Evolutionary conservation across 768 basidiomycete genomes (phyloP), one percentile per base, ranked within the genome.

Genomic region (Phanerochaete carnosa): DNA sequence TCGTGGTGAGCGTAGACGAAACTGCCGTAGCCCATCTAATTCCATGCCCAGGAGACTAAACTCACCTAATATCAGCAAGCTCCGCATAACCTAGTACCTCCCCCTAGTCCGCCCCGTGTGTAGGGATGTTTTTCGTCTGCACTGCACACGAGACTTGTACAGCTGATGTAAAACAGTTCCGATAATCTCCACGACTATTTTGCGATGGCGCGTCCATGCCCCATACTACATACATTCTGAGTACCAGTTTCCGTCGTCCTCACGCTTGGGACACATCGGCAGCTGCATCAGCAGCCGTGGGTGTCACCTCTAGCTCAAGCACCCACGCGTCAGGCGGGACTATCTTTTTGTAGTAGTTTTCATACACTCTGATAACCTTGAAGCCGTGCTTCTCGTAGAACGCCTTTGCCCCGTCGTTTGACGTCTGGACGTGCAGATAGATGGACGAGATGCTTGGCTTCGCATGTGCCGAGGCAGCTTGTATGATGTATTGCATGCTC

Each of bases 341-440:
- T 59, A 95, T 91, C 73, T 92, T 95, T 75, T 92, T 94, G 83
- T 95, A 95, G 75, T 95, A 95, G 62, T 84, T 80, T 67, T 88
- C 77, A 57, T 89, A 83, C 30, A 89, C 62, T 23, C 79, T 81
- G 23, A 82, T 77, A 72, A 91, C 86, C 57, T 74, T 77, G 77
- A 95, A 95, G 8, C 90, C 94, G 66, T 94, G 87, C 46, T 80
- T 79, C 74, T 92, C 90, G 72, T 95, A 95, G 73, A 95, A 95
- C 57, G 73, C 77, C 75, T 88, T 92, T 26, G 90, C 93, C 16
- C 80, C 83, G 32, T 73, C 73, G 68, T 95, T 95, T 39, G 88
- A 90, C n/a, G 86, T 79, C 69, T 95, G 94, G 1, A 95, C 94
- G 70, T 95, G 94, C 55, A 95, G 80, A 70, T 88, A 94, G 66